Evolutionary conservation across 1,284 basidiomycete species (phyloP).

Genomic region (Rhizopogon hawkerae): DNA sequence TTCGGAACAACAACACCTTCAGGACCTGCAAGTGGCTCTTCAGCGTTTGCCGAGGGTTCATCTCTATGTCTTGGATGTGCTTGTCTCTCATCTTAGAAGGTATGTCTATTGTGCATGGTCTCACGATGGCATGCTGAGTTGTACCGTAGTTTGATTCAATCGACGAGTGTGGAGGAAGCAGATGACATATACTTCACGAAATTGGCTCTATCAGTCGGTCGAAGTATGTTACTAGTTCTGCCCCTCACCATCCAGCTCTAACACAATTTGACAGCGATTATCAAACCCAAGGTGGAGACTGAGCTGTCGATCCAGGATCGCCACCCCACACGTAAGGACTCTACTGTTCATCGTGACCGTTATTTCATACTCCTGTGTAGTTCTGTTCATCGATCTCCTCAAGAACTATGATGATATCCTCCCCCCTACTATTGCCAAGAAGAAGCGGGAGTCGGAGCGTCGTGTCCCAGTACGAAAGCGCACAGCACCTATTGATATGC

Average conservation of each 20-base stretch:
- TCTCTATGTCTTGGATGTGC: conserved; percentile 71
- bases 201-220: conserved; percentile 77
- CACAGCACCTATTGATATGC: conserved; percentile 84
- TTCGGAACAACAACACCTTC: conserved; percentile 50
- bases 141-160: conserved; percentile 51
- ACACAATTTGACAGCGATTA: conserved; percentile 44
- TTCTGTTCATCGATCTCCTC: conserved; percentile 79
- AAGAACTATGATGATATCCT: conserved; percentile 70
- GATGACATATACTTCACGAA: conserved; percentile 79
- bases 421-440: conserved; percentile 73
- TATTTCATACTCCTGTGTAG: conserved; percentile 23
- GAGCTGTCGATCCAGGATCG: conserved; percentile 81
- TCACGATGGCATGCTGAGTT: conserved; percentile 1
- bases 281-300: conserved; percentile 77
- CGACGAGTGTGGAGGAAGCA: conserved; percentile 60
- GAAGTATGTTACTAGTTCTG: conserved; percentile 48
- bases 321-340: conserved; percentile 58
- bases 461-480: conserved; percentile 77
- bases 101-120: conserved; percentile 30
- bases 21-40: conserved; percentile 63
- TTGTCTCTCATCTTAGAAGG: conserved; percentile 73
- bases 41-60: conserved; percentile 73
- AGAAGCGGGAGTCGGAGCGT: conserved; percentile 79
- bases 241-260: conserved; percentile 1
- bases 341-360: not conserved